Conservation (phyloP, 176 grass and related monocot species). For the Secale cereale region DNA sequence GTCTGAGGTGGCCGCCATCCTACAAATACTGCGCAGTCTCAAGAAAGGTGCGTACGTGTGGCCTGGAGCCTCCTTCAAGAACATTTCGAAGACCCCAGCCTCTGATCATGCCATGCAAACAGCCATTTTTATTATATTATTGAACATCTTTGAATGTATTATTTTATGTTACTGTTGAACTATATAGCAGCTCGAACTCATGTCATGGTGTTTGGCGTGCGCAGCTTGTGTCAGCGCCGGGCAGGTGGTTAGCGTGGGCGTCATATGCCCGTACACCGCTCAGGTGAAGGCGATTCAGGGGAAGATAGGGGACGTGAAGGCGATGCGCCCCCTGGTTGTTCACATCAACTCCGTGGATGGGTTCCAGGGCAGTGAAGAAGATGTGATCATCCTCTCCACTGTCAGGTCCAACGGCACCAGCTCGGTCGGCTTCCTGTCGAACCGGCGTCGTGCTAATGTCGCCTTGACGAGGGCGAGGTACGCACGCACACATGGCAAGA, state of each 20-base stretch:
- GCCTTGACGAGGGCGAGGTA: conserved; percentile 73
- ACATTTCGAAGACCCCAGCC: no score
- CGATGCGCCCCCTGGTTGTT: conserved; percentile 1
- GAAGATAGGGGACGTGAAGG: conserved; percentile 20
- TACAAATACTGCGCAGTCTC: conserved; percentile 31
- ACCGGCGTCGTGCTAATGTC: conserved; percentile 50
- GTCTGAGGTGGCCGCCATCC: conserved; percentile 44
- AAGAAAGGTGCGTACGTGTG: conserved; percentile 27
- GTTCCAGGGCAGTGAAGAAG: conserved; percentile 76
- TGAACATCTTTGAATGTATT: neutral
- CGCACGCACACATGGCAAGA: no score
- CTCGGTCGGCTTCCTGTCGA: conserved; percentile 49
- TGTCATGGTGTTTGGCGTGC: no score
- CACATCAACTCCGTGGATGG: conserved; percentile 63
- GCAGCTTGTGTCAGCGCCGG: conserved; percentile 29
- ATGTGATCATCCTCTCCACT: conserved; percentile 68
- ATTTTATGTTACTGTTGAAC: neutral
- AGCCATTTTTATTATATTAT: no score
- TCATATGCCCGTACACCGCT: conserved; percentile 60
- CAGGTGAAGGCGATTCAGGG: conserved; percentile 47
- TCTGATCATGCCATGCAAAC: no score
- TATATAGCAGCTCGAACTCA: neutral
- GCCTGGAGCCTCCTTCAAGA: no score
- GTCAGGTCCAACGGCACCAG: conserved; percentile 58
- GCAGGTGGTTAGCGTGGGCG: conserved; percentile 43